These are phyloP conservation scores for Phytopythium kandeliae DNA, from an alignment of 352 stramenopile genomes.

Conservation along the genomic window DNA sequence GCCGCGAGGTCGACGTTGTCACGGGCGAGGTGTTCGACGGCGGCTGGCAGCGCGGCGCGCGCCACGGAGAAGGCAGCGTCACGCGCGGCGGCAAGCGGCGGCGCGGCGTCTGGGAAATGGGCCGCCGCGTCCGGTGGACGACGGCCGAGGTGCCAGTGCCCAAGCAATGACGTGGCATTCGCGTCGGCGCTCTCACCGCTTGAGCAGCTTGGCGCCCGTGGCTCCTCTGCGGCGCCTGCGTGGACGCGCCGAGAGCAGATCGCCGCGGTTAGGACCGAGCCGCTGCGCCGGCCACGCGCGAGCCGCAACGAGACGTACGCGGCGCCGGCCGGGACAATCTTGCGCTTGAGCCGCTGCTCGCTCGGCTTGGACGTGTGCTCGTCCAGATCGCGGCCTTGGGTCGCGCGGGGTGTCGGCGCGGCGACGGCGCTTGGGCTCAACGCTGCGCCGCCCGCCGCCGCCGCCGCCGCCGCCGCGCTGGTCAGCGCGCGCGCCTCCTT, in stretches of 20 bases:
- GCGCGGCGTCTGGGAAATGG: conserved; percentile 52
- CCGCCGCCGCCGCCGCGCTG: not conserved
- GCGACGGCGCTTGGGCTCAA: not conserved
- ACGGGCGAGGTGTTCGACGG: conserved; percentile 57
- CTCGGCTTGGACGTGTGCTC: not conserved
- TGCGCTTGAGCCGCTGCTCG: conserved; percentile 30
- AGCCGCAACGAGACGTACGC: conserved; percentile 24
- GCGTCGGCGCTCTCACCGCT: conserved; percentile 21
- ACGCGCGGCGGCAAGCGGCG: conserved; percentile 36
- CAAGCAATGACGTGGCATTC: conserved; percentile 12
- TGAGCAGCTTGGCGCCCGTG: conserved; percentile 47
- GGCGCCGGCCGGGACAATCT: conserved; percentile 37
- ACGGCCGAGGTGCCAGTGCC: conserved; percentile 40
- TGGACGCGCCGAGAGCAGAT: conserved; percentile 5
- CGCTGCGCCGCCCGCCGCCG: not conserved
- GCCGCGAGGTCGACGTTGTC: conserved; percentile 37
- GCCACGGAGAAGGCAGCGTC: conserved; percentile 52
- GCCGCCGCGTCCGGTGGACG: conserved; percentile 59
- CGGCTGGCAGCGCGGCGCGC: conserved; percentile 40
- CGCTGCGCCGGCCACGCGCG: no score
- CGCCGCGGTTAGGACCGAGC: not conserved
- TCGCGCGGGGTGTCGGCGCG: not conserved
- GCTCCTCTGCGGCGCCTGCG: conserved; percentile 39
- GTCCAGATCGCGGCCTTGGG: not conserved
- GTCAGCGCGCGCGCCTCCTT: conserved; percentile 7